Evolutionary conservation across 2,329 filamentous ascomycete species (phyloP).

Genomic region (Monascus ruber): DNA sequence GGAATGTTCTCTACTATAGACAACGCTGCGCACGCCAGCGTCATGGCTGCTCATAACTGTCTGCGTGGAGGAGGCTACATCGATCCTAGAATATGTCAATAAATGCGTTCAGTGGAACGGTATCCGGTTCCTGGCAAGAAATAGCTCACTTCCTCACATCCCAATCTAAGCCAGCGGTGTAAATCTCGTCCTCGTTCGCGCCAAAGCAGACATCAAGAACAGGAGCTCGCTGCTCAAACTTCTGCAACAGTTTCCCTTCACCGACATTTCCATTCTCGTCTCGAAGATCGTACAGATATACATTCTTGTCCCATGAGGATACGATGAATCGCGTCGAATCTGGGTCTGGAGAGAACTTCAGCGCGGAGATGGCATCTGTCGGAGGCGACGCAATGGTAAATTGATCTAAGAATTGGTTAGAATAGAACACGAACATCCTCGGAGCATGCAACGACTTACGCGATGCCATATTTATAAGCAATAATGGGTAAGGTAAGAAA

Average conservation of each 20-base stretch:
- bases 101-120: background rate
- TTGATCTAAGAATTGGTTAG: conserved; percentile 42
- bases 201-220: conserved; percentile 90
- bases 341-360: conserved; percentile 73
- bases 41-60: conserved; percentile 67
- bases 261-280: conserved; percentile 43
- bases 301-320: conserved; percentile 85
- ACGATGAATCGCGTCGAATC: conserved; percentile 69
- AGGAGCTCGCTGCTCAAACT: conserved; percentile 70
- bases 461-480: conserved; percentile 26
- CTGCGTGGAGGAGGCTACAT: conserved; percentile 61
- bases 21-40: conserved; percentile 69
- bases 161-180: conserved; percentile 76
- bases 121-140: too few species aligned
- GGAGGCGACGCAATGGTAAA: conserved; percentile 76
- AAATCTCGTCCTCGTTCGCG: conserved; percentile 68
- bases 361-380: conserved; percentile 72
- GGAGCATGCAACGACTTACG: conserved; percentile 18
- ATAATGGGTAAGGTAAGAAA: conserved; percentile 1
- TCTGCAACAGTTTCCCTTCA: conserved; percentile 54
- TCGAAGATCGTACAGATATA: conserved; percentile 75
- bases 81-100: conserved; percentile 40
- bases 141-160: conserved; percentile 59
- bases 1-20: conserved; percentile 64
- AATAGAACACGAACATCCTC: background rate